Conservation (phyloP, 495 filamentous ascomycete genomes). For the Penicillium paradoxum region DNA sequence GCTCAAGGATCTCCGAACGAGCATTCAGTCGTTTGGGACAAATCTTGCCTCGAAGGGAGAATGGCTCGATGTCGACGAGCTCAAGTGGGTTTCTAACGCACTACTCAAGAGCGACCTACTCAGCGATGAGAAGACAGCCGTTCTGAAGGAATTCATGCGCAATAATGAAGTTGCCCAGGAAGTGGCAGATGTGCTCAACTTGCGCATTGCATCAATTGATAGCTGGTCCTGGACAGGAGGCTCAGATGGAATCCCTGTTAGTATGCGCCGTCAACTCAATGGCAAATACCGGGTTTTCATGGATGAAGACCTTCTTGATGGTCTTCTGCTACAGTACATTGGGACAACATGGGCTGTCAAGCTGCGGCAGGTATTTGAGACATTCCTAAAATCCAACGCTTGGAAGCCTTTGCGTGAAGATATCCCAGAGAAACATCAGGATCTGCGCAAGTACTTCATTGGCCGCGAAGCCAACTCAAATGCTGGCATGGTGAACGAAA, state of each 20-base stretch:
- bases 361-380: constrained; percentile 41
- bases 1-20: constrained; percentile 39
- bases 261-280: constrained; percentile 58
- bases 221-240: constrained; percentile 56
- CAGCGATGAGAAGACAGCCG: constrained; percentile 52
- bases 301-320: constrained; percentile 64
- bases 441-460: constrained; percentile 48
- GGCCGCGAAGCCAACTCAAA: constrained; percentile 14
- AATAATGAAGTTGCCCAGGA: constrained; percentile 54
- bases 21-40: constrained; percentile 42
- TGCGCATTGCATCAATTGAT: constrained; percentile 54
- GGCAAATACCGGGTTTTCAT: constrained; percentile 58
- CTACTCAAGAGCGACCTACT: constrained; percentile 54
- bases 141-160: constrained; percentile 55
- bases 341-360: constrained; percentile 57
- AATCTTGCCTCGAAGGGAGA: constrained; percentile 28
- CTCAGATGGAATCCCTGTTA: constrained; percentile 45
- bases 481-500: constrained; percentile 24
- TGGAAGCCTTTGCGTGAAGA: constrained; percentile 33
- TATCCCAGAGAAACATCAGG: constrained; percentile 40
- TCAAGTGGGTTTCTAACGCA: constrained; percentile 50
- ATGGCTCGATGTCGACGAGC: constrained; percentile 31
- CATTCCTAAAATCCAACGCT: constrained; percentile 28
- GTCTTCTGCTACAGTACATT: constrained; percentile 61
- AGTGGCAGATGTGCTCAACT: constrained; percentile 63